Conservation (phyloP, 1,284 basidiomycete genomes). For the Chalciporus sp. region DNA sequence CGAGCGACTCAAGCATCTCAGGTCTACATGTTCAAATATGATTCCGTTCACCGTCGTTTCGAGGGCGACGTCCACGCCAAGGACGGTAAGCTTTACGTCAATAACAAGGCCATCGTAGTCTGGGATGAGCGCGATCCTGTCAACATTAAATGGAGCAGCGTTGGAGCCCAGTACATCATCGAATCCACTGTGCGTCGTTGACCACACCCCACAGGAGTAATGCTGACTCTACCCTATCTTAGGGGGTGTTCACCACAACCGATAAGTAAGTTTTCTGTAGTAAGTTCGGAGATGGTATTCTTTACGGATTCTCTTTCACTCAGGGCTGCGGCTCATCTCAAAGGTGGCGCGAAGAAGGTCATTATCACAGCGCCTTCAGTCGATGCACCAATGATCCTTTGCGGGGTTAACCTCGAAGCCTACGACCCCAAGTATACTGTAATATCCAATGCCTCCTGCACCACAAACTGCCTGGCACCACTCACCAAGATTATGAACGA, state of each 20-base stretch:
- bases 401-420: conserved; percentile 94
- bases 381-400: conserved; percentile 97
- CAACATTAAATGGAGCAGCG: conserved; percentile 82
- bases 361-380: conserved; percentile 99
- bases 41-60: conserved; percentile 97
- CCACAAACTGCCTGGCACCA: conserved; percentile 98
- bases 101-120: conserved; percentile 81
- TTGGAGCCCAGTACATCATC: conserved; percentile 92
- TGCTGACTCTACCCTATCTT: conserved; percentile 8
- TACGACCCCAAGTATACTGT: conserved; percentile 94
- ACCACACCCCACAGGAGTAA: conserved; percentile 6
- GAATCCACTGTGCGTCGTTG: conserved; percentile 82
- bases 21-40: conserved; percentile 99
- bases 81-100: conserved; percentile 90
- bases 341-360: conserved; percentile 99
- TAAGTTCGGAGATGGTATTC: not conserved
- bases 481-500: conserved; percentile 98
- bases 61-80: conserved; percentile 83
- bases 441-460: conserved; percentile 99
- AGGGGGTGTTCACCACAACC: conserved; percentile 98
- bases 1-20: conserved; percentile 30
- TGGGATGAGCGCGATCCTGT: conserved; percentile 88
- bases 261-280: conserved; percentile 60
- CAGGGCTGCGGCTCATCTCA: conserved; percentile 92
- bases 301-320: not conserved